Evolutionary conservation across 495 filamentous ascomycete genomes (phyloP).

Genomic region (Aspergillus steynii): DNA sequence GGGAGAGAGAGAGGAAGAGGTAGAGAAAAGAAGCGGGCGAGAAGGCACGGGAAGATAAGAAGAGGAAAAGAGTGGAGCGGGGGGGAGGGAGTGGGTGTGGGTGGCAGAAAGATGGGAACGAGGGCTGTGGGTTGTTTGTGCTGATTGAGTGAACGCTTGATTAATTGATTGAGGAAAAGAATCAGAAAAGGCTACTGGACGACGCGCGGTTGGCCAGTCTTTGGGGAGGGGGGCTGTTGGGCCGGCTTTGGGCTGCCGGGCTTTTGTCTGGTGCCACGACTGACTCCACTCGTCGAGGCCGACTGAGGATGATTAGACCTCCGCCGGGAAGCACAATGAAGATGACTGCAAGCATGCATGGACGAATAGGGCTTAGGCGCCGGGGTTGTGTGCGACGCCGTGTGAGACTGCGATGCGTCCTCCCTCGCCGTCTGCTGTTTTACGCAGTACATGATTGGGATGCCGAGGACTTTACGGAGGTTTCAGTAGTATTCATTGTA

Average conservation of each 20-base stretch:
- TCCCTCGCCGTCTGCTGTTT: slow-evolving; percentile 15
- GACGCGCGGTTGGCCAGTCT: slow-evolving; percentile 20
- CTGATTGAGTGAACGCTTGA: slow-evolving; percentile 10
- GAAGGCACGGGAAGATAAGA: slow-evolving; percentile 16
- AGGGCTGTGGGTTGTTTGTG: slow-evolving; percentile 20
- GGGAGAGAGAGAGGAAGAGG: slow-evolving; percentile 21
- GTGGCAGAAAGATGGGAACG: slow-evolving; percentile 15
- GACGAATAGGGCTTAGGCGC: slow-evolving; percentile 38
- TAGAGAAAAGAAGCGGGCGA: background rate
- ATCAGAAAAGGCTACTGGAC: slow-evolving; percentile 26
- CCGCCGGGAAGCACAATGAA: slow-evolving; percentile 18
- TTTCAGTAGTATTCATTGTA: background rate
- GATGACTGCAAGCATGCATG: slow-evolving; percentile 42
- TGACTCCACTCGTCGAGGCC: slow-evolving; percentile 25
- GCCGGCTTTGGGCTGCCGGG: slow-evolving; percentile 39
- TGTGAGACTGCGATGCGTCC: no score
- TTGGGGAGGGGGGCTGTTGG: slow-evolving; percentile 36
- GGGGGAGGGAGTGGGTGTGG: slow-evolving; percentile 10
- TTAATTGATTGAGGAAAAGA: slow-evolving; percentile 20
- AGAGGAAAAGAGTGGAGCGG: slow-evolving; percentile 2
- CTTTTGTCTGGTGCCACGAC: slow-evolving; percentile 47
- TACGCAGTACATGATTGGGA: background rate
- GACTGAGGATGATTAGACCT: slow-evolving; percentile 14
- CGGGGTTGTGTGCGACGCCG: background rate
- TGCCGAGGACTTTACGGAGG: no score